Conservation (phyloP, 495 filamentous ascomycete genomes). For the Rusavskia elegans region DNA sequence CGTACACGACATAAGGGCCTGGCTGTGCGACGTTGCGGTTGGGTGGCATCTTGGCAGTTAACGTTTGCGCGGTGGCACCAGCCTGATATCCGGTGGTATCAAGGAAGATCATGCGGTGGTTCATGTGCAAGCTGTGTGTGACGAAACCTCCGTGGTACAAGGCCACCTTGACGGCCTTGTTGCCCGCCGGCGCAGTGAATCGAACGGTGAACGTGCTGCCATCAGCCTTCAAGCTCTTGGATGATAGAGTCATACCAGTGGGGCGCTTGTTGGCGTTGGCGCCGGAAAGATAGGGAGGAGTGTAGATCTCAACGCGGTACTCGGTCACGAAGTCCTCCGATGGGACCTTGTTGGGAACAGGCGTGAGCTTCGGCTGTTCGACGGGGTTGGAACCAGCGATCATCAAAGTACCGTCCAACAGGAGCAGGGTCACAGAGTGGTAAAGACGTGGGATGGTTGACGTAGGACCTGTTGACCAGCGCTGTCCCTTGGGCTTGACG, state of each 20-base stretch:
- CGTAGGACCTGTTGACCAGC: constrained; percentile 33
- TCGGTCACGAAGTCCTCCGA: constrained; percentile 33
- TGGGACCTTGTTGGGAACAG: constrained; percentile 15
- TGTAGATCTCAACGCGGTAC: constrained; percentile 45
- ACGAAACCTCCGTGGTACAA: constrained; percentile 47
- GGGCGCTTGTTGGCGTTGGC: constrained; percentile 31
- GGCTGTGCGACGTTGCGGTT: constrained; percentile 38
- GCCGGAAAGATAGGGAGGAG: constrained; percentile 42
- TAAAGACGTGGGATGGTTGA: constrained; percentile 39
- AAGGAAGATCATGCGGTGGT: constrained; percentile 41
- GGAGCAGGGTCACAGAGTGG: constrained; percentile 39
- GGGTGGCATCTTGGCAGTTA: constrained; percentile 38
- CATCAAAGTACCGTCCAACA: constrained; percentile 43
- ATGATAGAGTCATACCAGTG: constrained; percentile 25
- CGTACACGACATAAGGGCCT: constrained; percentile 47
- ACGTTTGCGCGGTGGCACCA: constrained; percentile 24
- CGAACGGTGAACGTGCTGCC: constrained; percentile 28
- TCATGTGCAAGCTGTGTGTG: constrained; percentile 48
- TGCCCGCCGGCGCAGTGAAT: constrained; percentile 26
- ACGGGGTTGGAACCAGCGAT: constrained; percentile 43
- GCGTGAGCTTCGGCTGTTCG: constrained; percentile 33
- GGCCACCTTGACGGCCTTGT: constrained; percentile 27
- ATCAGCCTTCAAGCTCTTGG: constrained; percentile 24
- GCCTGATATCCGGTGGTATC: constrained; percentile 31
- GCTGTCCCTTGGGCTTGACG: constrained; percentile 27